A percentile compares a stretch with the other conserved stretches of the same genome.
phyloP scores from a whole-genome alignment of 139 green algal species.

The Ettlia oleoabundans region DNA sequence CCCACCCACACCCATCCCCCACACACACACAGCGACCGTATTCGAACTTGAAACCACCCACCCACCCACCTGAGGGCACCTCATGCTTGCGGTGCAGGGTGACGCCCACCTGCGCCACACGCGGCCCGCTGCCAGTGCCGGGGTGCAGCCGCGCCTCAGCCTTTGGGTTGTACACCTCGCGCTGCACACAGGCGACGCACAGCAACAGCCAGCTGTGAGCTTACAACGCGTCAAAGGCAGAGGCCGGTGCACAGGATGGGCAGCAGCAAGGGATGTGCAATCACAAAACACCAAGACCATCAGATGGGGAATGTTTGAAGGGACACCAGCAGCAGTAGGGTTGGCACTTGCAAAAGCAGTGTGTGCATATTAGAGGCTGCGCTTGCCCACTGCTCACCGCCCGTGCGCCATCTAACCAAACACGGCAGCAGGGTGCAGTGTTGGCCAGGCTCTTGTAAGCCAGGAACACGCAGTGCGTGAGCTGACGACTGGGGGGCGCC shows the following conservation, averaged over 20 bases:
- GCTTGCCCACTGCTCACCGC: conserved; percentile 32
- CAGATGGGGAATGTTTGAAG: too few species aligned
- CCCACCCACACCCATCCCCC: too few species aligned
- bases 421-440: conserved; percentile 26
- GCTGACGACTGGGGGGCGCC: background rate
- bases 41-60: too few species aligned
- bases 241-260: background rate
- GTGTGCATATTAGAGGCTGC: too few species aligned
- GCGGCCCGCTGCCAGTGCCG: background rate
- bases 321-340: too few species aligned
- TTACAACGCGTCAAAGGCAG: background rate
- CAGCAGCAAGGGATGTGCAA: background rate
- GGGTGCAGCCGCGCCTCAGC: conserved; percentile 13
- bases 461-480: conserved; percentile 32
- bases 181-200: background rate
- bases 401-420: conserved; percentile 44
- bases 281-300: background rate
- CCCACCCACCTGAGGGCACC: background rate
- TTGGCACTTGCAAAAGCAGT: too few species aligned
- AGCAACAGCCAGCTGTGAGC: too few species aligned
- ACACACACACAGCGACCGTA: too few species aligned
- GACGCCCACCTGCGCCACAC: conserved; percentile 29
- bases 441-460: conserved; percentile 22
- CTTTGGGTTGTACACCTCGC: conserved; percentile 36
- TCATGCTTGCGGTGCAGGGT: conserved; percentile 43